phyloP scores from a whole-genome alignment of 768 basidiomycete genomes.

The Candolleomyces aberdarensis region DNA sequence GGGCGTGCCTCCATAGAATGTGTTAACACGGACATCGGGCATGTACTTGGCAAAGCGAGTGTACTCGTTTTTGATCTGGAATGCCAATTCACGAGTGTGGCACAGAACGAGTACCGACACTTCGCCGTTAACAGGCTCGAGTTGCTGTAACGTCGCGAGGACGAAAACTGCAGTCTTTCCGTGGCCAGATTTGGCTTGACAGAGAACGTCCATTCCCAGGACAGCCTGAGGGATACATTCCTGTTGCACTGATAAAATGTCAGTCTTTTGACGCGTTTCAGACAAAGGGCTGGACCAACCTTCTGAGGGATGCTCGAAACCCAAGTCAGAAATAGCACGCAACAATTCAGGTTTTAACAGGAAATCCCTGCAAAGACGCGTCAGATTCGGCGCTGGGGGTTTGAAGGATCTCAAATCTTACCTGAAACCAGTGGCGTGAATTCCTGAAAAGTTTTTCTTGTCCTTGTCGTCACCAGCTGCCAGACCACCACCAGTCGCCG shows the following conservation, averaged over 20 bases:
- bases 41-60: constrained; percentile 99
- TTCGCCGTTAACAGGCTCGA: constrained; percentile 97
- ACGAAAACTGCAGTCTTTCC: constrained; percentile 99
- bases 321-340: constrained; percentile 97
- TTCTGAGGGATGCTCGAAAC: constrained; percentile 99
- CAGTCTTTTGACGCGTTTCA: constrained; percentile 1
- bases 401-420: constrained; percentile 30
- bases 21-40: constrained; percentile 96
- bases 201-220: constrained; percentile 98
- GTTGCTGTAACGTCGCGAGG: constrained; percentile 93
- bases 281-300: constrained; percentile 45
- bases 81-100: constrained; percentile 98
- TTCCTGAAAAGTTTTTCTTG: constrained; percentile 98
- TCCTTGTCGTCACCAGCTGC: constrained; percentile 67
- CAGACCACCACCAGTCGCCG: constrained; percentile 45
- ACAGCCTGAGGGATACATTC: constrained; percentile 99
- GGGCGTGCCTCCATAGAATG: constrained; percentile 96
- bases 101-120: constrained; percentile 97
- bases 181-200: constrained; percentile 98
- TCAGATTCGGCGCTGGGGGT: constrained; percentile 8
- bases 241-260: constrained; percentile 77
- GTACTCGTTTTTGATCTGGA: constrained; percentile 99
- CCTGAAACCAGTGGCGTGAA: constrained; percentile 99
- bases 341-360: constrained; percentile 95
- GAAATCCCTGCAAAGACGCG: constrained; percentile 58